phyloP scores from a whole-genome alignment of 306 rosid species.

The Carpinus fangiana region DNA sequence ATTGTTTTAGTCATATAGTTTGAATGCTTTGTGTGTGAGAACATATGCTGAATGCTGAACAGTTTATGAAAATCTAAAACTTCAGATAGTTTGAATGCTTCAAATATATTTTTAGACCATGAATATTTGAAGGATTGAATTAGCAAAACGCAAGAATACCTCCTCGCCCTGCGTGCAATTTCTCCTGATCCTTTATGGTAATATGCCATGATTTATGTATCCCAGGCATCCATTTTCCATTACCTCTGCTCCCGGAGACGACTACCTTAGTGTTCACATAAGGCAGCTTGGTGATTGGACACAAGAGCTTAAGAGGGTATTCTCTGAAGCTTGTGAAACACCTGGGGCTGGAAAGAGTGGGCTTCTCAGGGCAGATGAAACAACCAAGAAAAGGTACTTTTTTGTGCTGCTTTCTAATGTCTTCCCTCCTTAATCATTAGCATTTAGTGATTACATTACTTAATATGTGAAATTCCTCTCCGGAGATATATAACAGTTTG shows the following conservation, averaged over 20 bases:
- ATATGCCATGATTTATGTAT: conserved; percentile 29
- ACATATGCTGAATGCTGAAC: background rate
- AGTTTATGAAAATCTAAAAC: background rate
- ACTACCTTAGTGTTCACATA: conserved; percentile 95
- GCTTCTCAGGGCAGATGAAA: conserved; percentile 94
- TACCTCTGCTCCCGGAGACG: conserved; percentile 99
- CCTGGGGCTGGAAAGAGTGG: conserved; percentile 97
- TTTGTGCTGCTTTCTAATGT: conserved; percentile 16
- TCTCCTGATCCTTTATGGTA: conserved; percentile 2
- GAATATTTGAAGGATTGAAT: background rate
- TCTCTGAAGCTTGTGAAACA: conserved; percentile 89
- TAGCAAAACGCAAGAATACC: background rate
- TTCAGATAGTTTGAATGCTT: background rate
- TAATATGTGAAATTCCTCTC: conserved; percentile 6
- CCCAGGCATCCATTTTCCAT: conserved; percentile 99
- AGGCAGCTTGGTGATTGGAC: conserved; percentile 99
- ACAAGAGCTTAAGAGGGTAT: conserved; percentile 89
- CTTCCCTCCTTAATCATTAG: conserved; percentile 1
- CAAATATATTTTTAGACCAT: background rate
- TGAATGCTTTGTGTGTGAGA: background rate
- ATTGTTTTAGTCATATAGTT: background rate
- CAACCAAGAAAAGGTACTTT: conserved; percentile 78
- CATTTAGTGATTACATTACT: background rate
- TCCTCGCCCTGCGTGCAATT: background rate
- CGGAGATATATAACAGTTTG: conserved; percentile 49